These are phyloP conservation scores for Barnettozyma hawaiiensis DNA, from an alignment of 1,139 yeast species.

Conservation along the genomic window DNA sequence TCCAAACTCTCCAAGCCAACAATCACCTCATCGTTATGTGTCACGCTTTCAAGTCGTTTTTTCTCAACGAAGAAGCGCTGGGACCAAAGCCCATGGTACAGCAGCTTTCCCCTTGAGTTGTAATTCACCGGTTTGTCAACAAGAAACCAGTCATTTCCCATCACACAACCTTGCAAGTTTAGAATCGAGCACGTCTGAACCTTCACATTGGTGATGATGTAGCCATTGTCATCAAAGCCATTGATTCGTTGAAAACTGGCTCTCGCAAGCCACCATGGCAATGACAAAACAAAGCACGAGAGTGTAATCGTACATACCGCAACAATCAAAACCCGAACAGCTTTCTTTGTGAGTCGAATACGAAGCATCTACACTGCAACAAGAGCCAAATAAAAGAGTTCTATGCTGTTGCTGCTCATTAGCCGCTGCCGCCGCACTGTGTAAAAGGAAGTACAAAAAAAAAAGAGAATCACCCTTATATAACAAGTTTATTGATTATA, in stretches of 20 bases:
- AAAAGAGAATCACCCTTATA: too few species aligned
- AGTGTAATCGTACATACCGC: not conserved
- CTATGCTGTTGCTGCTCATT: too few species aligned
- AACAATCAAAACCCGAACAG: constrained; percentile 1
- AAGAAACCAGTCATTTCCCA: constrained; percentile 11
- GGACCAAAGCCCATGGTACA: constrained; percentile 7
- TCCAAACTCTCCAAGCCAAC: not conserved
- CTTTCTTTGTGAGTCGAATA: constrained; percentile 4
- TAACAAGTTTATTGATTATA: too few species aligned
- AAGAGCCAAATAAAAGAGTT: too few species aligned
- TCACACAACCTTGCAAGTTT: constrained; percentile 6
- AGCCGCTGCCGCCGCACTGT: too few species aligned
- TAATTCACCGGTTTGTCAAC: constrained; percentile 13
- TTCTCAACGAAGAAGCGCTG: constrained; percentile 14
- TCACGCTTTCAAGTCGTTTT: constrained; percentile 1
- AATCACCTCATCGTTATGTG: constrained; percentile 5
- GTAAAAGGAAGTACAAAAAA: too few species aligned
- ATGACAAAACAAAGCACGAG: not conserved
- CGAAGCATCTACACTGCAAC: not conserved
- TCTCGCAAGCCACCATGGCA: not conserved
- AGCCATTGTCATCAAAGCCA: constrained; percentile 4
- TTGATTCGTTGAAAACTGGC: constrained; percentile 4
- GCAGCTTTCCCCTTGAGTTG: constrained; percentile 8
- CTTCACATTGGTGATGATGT: constrained; percentile 10
- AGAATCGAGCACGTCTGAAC: constrained; percentile 9